These are phyloP conservation scores for Vicia villosa DNA, from an alignment of 306 rosid species.

Conservation along the genomic window DNA sequence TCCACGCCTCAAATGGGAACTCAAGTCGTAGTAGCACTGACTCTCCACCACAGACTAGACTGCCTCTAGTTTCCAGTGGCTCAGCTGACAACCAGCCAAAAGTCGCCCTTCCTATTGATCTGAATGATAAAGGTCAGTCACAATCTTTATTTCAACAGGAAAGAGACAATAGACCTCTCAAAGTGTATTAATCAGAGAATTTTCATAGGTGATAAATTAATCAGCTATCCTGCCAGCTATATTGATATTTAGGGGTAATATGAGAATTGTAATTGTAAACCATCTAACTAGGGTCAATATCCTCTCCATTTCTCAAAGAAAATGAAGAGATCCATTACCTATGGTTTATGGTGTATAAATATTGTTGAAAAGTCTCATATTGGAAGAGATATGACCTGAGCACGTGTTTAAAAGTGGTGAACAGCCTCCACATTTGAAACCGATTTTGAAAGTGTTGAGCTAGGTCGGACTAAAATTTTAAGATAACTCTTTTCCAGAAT, in stretches of 20 bases:
- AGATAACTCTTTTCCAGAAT: not conserved
- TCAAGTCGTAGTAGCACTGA: constrained; percentile 73
- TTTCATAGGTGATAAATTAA: not conserved
- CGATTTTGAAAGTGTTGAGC: not conserved
- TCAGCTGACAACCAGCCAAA: constrained; percentile 66
- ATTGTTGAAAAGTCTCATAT: not conserved
- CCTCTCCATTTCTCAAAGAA: not conserved
- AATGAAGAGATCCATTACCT: not conserved
- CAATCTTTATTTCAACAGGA: constrained; percentile 23
- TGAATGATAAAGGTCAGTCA: constrained; percentile 77
- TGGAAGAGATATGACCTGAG: not conserved
- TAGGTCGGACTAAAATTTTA: not conserved
- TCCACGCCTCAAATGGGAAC: constrained; percentile 66
- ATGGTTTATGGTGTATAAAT: not conserved
- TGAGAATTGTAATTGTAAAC: constrained; percentile 24
- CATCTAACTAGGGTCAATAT: not conserved
- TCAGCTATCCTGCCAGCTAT: constrained; percentile 15
- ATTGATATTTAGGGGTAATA: constrained; percentile 19
- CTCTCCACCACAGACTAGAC: constrained; percentile 79
- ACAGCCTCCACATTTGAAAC: not conserved
- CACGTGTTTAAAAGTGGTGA: not conserved
- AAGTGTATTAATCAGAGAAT: constrained; percentile 22
- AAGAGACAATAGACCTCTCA: not conserved
- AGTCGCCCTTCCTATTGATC: constrained; percentile 74
- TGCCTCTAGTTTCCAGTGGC: constrained; percentile 55